Evolutionary conservation across 1,139 yeast species (phyloP), one percentile per base, ranked within the genome.

Genomic region (Geotrichum australiense): DNA sequence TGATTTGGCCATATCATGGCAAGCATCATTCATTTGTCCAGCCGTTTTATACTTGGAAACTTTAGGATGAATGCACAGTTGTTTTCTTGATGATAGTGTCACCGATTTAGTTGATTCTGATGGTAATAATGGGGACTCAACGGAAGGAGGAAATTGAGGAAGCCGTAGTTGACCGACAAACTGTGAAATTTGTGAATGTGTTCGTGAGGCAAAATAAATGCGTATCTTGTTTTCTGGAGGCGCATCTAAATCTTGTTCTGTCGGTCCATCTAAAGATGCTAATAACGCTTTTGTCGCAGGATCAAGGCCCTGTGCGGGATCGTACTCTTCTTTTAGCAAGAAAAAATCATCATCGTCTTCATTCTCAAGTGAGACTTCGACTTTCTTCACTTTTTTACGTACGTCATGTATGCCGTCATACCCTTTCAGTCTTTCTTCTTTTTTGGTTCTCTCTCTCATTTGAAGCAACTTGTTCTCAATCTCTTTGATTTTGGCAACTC

Each of bases 171-270:
- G 96, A 18, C 76, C 74, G 0, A 89, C 76, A 57, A 89, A 84
- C 55, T 89, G 98, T 37, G 71, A 71, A 42, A 89, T 64, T 57
- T 89, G 98, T 0, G 96, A 85, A 56, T 89, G 97, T 0, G 98
- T 89, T 59, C 98, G 67, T 1, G 96, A 86, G 0, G 94, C 71
- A 56, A 79, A 87, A 51, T 64, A 74, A 2, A 80, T 70, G 51
- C 77, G 77, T 0, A 41, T 28, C 12, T 42, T 42, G 29, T 39
- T 35, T 32, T 45, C 41, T 11, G 45, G 41, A 10, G 24, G 20
- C 5, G 14, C 35, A 19, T 26, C 33, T 27, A 37, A 31, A 8
- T 24, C 23, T 5, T 21, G 27, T 16, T 22, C 26, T 10, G 23
- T 4, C 16, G 40, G 33, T 6, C 29, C 41, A n/a, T 41, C 45